Percentiles rank a stretch among this genome's conserved stretches.
These are phyloP conservation scores for Fusarium xyrophilum DNA, from an alignment of 2,329 filamentous ascomycete genomes.

Conservation along the genomic window DNA sequence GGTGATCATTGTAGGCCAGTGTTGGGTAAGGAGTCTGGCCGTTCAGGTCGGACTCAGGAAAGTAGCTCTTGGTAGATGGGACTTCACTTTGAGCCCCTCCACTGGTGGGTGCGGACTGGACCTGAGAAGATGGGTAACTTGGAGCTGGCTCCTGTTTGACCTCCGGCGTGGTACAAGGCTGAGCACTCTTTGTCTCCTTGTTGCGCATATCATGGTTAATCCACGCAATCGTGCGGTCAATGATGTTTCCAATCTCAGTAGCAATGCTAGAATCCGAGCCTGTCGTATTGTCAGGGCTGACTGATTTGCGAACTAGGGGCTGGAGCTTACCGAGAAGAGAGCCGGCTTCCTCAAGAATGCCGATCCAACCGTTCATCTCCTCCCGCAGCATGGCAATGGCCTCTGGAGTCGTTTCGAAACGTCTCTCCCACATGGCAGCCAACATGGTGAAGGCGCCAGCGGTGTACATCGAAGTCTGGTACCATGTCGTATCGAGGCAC, in stretches of 20 bases:
- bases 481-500: slow-evolving; percentile 80
- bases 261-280: slow-evolving; percentile 55
- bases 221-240: slow-evolving; percentile 59
- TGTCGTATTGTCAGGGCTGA: slow-evolving; percentile 39
- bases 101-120: slow-evolving; percentile 12
- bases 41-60: slow-evolving; percentile 39
- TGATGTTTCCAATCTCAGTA: slow-evolving; percentile 55
- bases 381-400: slow-evolving; percentile 66
- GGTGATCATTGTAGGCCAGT: slow-evolving; percentile 43
- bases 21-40: slow-evolving; percentile 43
- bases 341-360: slow-evolving; percentile 71
- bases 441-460: slow-evolving; percentile 76
- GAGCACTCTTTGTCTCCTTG: slow-evolving; percentile 38
- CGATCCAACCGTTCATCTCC: slow-evolving; percentile 75
- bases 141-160: slow-evolving; percentile 51
- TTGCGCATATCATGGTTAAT: slow-evolving; percentile 59
- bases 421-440: slow-evolving; percentile 72
- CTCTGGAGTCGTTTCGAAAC: slow-evolving; percentile 63
- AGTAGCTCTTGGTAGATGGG: slow-evolving; percentile 42
- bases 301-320: not conserved
- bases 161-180: slow-evolving; percentile 28
- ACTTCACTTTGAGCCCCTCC: slow-evolving; percentile 29
- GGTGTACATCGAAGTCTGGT: slow-evolving; percentile 74
- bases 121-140: slow-evolving; percentile 24
- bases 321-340: slow-evolving; percentile 66